A percentile compares a stretch with the other conserved stretches of the same genome.
Conservation (phyloP, 768 basidiomycete species). For the Phaffia tasmanica region DNA sequence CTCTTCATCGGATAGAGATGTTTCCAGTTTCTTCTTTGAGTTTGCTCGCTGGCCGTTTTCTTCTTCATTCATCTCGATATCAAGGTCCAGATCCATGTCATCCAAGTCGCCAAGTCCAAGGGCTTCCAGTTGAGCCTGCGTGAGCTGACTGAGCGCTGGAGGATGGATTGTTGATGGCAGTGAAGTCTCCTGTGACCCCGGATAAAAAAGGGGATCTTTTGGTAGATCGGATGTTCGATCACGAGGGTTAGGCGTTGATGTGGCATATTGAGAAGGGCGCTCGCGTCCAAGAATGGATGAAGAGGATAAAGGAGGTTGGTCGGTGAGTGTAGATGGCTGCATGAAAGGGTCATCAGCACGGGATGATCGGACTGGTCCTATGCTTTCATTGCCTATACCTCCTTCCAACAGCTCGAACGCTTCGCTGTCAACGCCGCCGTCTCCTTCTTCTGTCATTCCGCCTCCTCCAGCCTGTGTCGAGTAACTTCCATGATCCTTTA, state of each 20-base stretch:
- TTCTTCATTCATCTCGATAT: background rate
- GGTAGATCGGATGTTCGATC: background rate
- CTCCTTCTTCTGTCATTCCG: too few relatives aligned
- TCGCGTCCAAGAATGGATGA: background rate
- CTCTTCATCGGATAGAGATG: background rate
- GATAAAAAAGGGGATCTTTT: conserved; percentile 7
- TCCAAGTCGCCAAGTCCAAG: conserved; percentile 4
- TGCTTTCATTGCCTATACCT: background rate
- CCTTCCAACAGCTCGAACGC: background rate
- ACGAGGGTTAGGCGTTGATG: background rate
- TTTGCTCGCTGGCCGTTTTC: background rate
- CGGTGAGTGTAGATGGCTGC: background rate
- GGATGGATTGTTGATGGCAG: background rate
- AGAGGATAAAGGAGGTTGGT: background rate
- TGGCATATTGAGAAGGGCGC: background rate
- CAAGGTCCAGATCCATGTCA: conserved; percentile 1
- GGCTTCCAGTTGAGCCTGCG: conserved; percentile 7
- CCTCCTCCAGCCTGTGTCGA: too few relatives aligned
- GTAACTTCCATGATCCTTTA: too few relatives aligned
- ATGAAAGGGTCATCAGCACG: background rate
- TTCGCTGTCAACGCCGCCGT: too few relatives aligned
- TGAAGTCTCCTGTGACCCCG: conserved; percentile 6
- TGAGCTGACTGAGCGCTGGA: conserved; percentile 3
- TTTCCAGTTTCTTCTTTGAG: background rate
- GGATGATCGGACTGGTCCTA: background rate